Base-by-base conservation (phyloP, 129 eudicot species). In the Pittosporum tobira region DNA sequence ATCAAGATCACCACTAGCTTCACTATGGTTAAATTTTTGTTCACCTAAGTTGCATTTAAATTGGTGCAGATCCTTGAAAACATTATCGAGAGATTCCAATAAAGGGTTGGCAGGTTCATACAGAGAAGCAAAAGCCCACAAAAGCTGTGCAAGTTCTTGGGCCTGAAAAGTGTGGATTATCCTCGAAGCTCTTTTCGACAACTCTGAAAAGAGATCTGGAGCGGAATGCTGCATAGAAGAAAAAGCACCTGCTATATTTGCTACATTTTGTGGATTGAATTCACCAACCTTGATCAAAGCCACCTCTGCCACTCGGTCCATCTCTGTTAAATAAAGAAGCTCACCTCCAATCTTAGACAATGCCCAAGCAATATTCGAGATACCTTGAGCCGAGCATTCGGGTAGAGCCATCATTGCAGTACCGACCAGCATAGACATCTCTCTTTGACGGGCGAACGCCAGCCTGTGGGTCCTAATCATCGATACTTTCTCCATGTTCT, bases 281-380 rank as follows among this genome's bases (percentile, higher is more conserved):
- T 90, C 83, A 22, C 25, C 65, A 63, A 80, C 87, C 50, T 85
- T 90, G 10, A 79, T 73, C 76, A 80, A 64, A 1, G 81, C 98
- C 36, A 86, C 94, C 77, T 90, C 95, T 10, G 95, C 94, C n/a
- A 90, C 82, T 71, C 98, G 69, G 47, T 90, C 98, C 95, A 90
- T 86, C 60, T 90, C 98, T 2, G 98, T 64, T 44, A 90, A 0
- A 60, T 90, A 90, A 62, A 90, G 87, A 72, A 85, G 95, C 75
- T 90, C 94, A 10, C 95, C 98, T 3, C 98, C 98, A 6, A 90
- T 90, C 75, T 90, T 90, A 36, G 98, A 84, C 79, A 90, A 28
- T 10, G 98, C 98, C 98, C 98, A 90, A 18, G 98, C 89, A 64
- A 90, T 80, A 64, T 90, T 90, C 13, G 98, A 90, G 58, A 90